These are phyloP conservation scores for Pythium grandisporangium DNA, from an alignment of 352 stramenopile genomes.

Conservation along the genomic window DNA sequence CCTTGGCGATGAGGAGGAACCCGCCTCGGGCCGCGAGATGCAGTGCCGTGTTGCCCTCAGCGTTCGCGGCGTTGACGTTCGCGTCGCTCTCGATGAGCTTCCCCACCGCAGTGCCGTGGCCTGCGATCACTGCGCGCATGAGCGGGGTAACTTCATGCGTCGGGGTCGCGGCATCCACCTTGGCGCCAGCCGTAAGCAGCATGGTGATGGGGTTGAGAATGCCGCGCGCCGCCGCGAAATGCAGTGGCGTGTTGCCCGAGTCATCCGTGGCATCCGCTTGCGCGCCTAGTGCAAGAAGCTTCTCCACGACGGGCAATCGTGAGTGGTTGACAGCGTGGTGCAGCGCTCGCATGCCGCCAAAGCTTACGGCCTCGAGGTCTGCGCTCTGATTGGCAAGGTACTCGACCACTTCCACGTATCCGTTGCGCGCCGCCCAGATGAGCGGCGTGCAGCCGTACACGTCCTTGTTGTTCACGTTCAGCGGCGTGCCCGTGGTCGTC, in stretches of 20 bases:
- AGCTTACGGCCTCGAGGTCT: constrained; percentile 62
- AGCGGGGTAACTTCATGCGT: constrained; percentile 74
- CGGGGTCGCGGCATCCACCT: constrained; percentile 67
- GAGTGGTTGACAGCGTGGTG: constrained; percentile 85
- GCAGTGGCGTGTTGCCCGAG: constrained; percentile 73
- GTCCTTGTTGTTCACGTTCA: constrained; percentile 80
- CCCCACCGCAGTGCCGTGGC: constrained; percentile 74
- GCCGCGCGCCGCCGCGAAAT: constrained; percentile 71
- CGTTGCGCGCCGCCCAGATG: constrained; percentile 77
- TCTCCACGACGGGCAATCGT: constrained; percentile 38
- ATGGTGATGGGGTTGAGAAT: constrained; percentile 81
- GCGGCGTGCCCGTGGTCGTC: constrained; percentile 21
- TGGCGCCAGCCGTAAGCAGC: constrained; percentile 67
- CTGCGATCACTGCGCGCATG: constrained; percentile 79
- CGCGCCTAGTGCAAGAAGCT: constrained; percentile 68
- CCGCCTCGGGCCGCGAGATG: constrained; percentile 77
- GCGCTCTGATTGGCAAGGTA: constrained; percentile 60
- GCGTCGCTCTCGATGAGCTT: constrained; percentile 82
- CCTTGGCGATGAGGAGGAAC: constrained; percentile 60
- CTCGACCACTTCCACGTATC: constrained; percentile 72
- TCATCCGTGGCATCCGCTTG: constrained; percentile 78
- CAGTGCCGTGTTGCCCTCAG: constrained; percentile 76
- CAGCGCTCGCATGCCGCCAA: constrained; percentile 69
- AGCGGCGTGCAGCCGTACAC: constrained; percentile 72
- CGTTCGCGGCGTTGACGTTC: constrained; percentile 49